Evolutionary conservation across 805 yeast species (phyloP).

Genomic region (Danielia oregonensis): DNA sequence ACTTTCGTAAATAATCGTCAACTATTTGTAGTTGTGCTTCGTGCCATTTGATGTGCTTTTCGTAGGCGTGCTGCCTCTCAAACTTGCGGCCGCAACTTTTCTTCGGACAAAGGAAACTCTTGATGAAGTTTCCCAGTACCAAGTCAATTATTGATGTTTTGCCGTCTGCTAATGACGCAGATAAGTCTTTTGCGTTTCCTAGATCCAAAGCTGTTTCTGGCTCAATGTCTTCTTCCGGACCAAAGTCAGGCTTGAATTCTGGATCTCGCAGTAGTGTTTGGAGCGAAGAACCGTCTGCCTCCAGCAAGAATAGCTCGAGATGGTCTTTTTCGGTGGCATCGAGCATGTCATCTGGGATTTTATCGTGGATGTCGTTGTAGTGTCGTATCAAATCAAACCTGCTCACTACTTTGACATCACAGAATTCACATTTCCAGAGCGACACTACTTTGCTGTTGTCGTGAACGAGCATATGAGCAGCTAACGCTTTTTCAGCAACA

Average conservation of each 20-base stretch:
- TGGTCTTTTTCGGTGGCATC: conserved; percentile 20
- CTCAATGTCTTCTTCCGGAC: conserved; percentile 2
- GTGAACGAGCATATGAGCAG: conserved; percentile 70
- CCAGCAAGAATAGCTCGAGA: conserved; percentile 19
- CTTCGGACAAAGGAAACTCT: conserved; percentile 9
- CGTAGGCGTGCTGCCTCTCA: conserved; percentile 10
- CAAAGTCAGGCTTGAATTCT: background rate
- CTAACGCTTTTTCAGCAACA: conserved; percentile 66
- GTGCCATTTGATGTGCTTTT: conserved; percentile 16
- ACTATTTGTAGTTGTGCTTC: conserved; percentile 25
- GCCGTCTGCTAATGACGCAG: conserved; percentile 4
- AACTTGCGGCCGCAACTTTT: conserved; percentile 9
- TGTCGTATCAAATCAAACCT: conserved; percentile 58
- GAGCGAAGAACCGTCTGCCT: conserved; percentile 10
- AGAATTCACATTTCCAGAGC: conserved; percentile 64
- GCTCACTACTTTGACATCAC: conserved; percentile 49
- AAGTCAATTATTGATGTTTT: conserved; percentile 6
- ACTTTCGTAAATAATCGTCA: conserved; percentile 24
- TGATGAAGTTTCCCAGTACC: conserved; percentile 6
- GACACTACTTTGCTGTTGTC: conserved; percentile 41
- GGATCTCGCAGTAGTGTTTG: conserved; percentile 7
- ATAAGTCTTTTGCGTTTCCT: conserved; percentile 2
- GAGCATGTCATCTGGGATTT: conserved; percentile 31
- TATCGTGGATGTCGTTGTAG: conserved; percentile 46
- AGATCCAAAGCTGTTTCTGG: conserved; percentile 4